Evolutionary conservation across 768 basidiomycete species (phyloP).

Genomic region (Pholiota molesta): DNA sequence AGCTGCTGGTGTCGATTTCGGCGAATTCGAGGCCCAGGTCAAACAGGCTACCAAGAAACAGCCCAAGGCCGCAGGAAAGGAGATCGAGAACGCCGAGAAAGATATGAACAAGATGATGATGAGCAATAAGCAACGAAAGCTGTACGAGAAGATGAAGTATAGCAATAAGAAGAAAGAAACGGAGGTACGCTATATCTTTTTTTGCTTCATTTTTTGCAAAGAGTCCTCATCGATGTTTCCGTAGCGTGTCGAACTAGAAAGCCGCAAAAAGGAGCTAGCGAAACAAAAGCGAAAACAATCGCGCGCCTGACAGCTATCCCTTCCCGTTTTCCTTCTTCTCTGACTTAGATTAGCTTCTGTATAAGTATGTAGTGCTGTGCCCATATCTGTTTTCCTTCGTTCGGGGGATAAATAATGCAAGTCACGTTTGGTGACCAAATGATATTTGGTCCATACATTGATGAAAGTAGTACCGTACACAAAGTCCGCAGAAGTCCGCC

Average conservation of each 20-base stretch:
- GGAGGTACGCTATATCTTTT: constrained; percentile 61
- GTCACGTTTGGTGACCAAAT: not conserved
- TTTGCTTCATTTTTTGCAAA: not conserved
- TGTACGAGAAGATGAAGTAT: constrained; percentile 94
- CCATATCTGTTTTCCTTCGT: not conserved
- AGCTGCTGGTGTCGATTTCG: constrained; percentile 80
- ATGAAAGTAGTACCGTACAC: not conserved
- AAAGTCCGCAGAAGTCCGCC: constrained; percentile 7
- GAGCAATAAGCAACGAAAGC: constrained; percentile 92
- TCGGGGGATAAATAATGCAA: not conserved
- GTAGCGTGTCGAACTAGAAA: constrained; percentile 65
- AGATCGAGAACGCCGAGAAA: constrained; percentile 54
- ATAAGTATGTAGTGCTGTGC: constrained; percentile 11
- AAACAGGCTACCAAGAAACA: constrained; percentile 56
- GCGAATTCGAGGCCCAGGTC: constrained; percentile 76
- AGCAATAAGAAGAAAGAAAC: constrained; percentile 73
- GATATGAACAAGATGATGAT: constrained; percentile 98
- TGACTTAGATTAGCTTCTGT: constrained; percentile 8
- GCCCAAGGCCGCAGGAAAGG: constrained; percentile 30
- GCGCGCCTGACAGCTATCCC: constrained; percentile 27
- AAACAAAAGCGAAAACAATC: constrained; percentile 52
- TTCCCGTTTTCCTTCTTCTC: constrained; percentile 4
- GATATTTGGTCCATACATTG: not conserved
- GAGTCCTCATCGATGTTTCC: constrained; percentile 4
- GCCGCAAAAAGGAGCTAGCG: constrained; percentile 53